Conservation (phyloP, 352 stramenopile genomes). For the Pythium plurisporium region DNA sequence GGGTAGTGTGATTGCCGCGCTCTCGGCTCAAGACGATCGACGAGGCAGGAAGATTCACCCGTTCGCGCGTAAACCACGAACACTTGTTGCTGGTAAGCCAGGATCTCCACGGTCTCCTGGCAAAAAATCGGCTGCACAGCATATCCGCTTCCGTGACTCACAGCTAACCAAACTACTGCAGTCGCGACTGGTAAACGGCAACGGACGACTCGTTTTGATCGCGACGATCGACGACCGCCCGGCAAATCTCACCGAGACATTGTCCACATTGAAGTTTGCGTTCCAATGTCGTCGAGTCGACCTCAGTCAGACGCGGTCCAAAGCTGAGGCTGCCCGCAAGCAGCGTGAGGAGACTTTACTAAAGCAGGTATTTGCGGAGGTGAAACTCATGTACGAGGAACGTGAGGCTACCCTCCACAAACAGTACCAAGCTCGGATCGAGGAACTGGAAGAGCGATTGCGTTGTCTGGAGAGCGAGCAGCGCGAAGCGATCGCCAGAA, state of each 20-base stretch:
- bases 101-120: not conserved
- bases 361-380: slow-evolving; percentile 43
- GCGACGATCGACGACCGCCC: slow-evolving; percentile 56
- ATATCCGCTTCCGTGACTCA: slow-evolving; percentile 69
- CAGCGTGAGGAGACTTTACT: slow-evolving; percentile 30
- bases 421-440: slow-evolving; percentile 40
- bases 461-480: too few relatives aligned
- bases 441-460: slow-evolving; percentile 27
- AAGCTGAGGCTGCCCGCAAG: slow-evolving; percentile 6
- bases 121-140: not conserved
- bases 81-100: not conserved
- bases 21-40: slow-evolving; percentile 25
- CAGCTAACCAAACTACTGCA: slow-evolving; percentile 71
- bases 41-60: not conserved
- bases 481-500: too few relatives aligned
- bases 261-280: slow-evolving; percentile 78
- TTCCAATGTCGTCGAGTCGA: slow-evolving; percentile 57
- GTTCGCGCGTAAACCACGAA: not conserved
- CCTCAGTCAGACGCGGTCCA: slow-evolving; percentile 22
- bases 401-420: slow-evolving; percentile 38
- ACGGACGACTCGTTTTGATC: slow-evolving; percentile 49
- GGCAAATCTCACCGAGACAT: slow-evolving; percentile 52
- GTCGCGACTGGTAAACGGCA: slow-evolving; percentile 37
- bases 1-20: slow-evolving; percentile 57
- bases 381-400: slow-evolving; percentile 48